A percentile compares a stretch with the other conserved stretches of the same genome.
Conservation (phyloP, 768 basidiomycete species). For the Termitomyces sp. region DNA sequence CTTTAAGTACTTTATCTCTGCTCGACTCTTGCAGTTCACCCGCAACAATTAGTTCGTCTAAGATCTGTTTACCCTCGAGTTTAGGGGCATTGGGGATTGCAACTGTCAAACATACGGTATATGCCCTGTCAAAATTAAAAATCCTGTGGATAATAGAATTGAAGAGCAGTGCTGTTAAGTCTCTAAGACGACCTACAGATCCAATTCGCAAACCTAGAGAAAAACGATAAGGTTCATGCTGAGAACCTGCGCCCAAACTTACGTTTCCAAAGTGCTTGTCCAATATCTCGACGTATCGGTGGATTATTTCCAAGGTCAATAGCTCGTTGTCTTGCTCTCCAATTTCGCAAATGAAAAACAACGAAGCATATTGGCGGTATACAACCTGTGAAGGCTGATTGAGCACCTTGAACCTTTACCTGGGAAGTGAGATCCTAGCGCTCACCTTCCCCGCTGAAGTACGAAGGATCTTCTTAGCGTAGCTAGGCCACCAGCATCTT, state of each 20-base stretch:
- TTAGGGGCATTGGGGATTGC: neutral
- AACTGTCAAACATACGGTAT: slow-evolving; percentile 52
- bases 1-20: slow-evolving; percentile 56
- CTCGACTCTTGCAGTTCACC: slow-evolving; percentile 95
- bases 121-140: slow-evolving; percentile 98
- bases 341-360: slow-evolving; percentile 83
- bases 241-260: slow-evolving; percentile 25
- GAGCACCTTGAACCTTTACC: neutral
- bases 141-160: slow-evolving; percentile 48
- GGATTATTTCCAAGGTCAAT: slow-evolving; percentile 78
- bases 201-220: slow-evolving; percentile 82
- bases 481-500: slow-evolving; percentile 29
- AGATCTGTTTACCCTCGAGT: too few relatives aligned
- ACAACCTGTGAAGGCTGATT: slow-evolving; percentile 53
- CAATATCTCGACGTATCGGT: slow-evolving; percentile 79
- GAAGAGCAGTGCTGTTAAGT: neutral
- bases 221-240: slow-evolving; percentile 41
- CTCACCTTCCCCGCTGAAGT: slow-evolving; percentile 32
- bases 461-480: neutral
- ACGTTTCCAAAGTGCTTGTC: slow-evolving; percentile 83
- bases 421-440: too few relatives aligned
- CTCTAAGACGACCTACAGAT: slow-evolving; percentile 57
- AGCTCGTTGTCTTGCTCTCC: slow-evolving; percentile 75
- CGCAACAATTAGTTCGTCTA: slow-evolving; percentile 91
- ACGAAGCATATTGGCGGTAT: slow-evolving; percentile 79